Evolutionary conservation across 495 filamentous ascomycete species (phyloP).

Genomic region (Cetradonia linearis): DNA sequence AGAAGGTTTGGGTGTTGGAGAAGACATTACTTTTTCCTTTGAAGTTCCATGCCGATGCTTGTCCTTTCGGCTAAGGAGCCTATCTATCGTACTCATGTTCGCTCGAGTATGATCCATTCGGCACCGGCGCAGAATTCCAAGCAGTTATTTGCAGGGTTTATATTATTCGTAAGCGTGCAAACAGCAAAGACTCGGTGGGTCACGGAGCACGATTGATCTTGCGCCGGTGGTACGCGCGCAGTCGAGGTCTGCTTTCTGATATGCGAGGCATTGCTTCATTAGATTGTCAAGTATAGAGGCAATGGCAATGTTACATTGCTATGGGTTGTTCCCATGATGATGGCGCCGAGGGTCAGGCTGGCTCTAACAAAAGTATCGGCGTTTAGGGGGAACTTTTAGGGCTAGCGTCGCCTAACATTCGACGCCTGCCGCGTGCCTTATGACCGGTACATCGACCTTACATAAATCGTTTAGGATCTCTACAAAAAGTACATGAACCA

Average conservation of each 20-base stretch:
- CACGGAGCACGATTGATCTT: conserved; percentile 19
- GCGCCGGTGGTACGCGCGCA: conserved; percentile 19
- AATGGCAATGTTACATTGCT: background rate
- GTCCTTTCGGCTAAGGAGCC: conserved; percentile 66
- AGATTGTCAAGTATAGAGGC: background rate
- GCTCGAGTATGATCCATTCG: background rate
- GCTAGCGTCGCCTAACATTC: background rate
- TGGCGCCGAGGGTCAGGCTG: background rate
- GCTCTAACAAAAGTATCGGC: background rate
- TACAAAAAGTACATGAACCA: conserved; percentile 10
- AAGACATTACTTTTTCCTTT: conserved; percentile 39
- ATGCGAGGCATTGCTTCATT: conserved; percentile 2
- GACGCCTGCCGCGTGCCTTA: no score
- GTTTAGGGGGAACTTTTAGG: background rate
- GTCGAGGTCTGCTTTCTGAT: conserved; percentile 3
- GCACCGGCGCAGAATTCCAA: background rate
- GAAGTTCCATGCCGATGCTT: conserved; percentile 44
- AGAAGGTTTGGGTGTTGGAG: conserved; percentile 11
- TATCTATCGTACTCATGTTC: conserved; percentile 51
- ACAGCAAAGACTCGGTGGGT: conserved; percentile 4
- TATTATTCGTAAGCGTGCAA: conserved; percentile 7
- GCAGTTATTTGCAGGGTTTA: background rate
- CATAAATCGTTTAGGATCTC: background rate
- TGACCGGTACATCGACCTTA: background rate
- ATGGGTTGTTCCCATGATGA: no score